Percentiles rank a stretch among this genome's conserved stretches.
phyloP scores from a whole-genome alignment of 192 early-diverging fungal species.

The Tieghemiomyces parasiticus region DNA sequence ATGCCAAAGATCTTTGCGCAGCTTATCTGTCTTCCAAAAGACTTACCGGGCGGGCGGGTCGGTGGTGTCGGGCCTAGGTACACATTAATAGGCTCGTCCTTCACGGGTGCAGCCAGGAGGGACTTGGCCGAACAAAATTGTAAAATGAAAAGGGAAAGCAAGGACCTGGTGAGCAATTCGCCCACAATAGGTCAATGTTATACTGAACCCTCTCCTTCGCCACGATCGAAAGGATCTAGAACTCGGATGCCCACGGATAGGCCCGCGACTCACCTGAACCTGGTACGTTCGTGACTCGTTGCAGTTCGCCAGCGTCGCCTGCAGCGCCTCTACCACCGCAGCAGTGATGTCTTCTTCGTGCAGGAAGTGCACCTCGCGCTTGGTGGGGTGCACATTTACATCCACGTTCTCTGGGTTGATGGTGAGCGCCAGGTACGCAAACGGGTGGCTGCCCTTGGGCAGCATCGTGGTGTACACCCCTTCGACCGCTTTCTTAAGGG shows the following conservation, averaged over 20 bases:
- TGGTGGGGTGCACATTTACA: conserved; percentile 98
- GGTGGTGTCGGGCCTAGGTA: background rate
- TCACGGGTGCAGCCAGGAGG: background rate
- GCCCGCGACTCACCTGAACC: too few relatives aligned
- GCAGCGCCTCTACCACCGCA: conserved; percentile 48
- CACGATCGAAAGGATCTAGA: too few relatives aligned
- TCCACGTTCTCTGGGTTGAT: conserved; percentile 84
- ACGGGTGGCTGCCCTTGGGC: conserved; percentile 78
- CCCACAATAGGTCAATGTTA: too few relatives aligned
- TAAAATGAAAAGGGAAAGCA: too few relatives aligned
- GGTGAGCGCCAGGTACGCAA: conserved; percentile 79
- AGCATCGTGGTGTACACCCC: conserved; percentile 61
- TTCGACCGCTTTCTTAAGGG: conserved; percentile 74
- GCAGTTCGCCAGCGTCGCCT: conserved; percentile 44
- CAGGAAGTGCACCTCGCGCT: conserved; percentile 85
- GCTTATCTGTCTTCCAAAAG: too few relatives aligned
- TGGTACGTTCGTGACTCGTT: conserved; percentile 62
- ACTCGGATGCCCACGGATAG: too few relatives aligned
- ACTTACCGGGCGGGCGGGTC: too few relatives aligned
- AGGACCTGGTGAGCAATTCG: too few relatives aligned
- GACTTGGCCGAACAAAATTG: too few relatives aligned
- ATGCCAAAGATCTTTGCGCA: too few relatives aligned
- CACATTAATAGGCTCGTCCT: background rate
- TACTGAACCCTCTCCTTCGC: too few relatives aligned
- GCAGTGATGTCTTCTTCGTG: conserved; percentile 75